A percentile compares a stretch with the other conserved stretches of the same genome.
Evolutionary conservation across 2,329 filamentous ascomycete genomes (phyloP).

Genomic region (Apiospora rasikravindrae): DNA sequence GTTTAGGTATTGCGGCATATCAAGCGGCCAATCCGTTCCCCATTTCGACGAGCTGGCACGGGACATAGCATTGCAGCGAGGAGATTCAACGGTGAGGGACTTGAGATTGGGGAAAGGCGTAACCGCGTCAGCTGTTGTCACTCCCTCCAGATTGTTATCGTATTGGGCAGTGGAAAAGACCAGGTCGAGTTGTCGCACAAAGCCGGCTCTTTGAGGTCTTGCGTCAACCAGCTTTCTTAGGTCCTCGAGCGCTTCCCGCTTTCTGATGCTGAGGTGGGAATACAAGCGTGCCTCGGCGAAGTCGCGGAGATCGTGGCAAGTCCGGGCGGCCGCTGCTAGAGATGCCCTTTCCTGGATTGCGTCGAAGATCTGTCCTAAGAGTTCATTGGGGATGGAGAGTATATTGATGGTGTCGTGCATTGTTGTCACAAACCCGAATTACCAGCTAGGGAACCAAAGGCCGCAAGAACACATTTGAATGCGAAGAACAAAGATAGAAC

Average conservation of each 20-base stretch:
- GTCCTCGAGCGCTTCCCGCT: not conserved
- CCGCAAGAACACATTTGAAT: not conserved
- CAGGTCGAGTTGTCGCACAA: not conserved
- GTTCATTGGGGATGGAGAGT: not conserved
- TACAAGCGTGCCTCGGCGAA: slow-evolving; percentile 2
- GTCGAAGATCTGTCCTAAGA: not conserved
- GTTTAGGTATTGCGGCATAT: not conserved
- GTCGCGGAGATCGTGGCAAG: not conserved
- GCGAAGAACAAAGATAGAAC: no score
- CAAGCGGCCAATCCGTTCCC: not conserved
- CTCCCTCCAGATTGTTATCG: not conserved
- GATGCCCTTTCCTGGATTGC: not conserved
- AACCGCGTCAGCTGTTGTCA: not conserved
- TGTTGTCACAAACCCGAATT: not conserved
- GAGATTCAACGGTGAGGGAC: not conserved
- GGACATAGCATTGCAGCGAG: not conserved
- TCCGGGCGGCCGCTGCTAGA: not conserved
- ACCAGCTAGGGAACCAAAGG: not conserved
- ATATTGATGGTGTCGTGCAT: not conserved
- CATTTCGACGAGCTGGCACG: no score
- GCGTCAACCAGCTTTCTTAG: not conserved
- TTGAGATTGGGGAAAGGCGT: not conserved
- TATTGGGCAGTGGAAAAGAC: not conserved
- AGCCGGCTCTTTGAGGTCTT: not conserved
- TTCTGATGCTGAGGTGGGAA: not conserved